Evolutionary conservation across 441 rosid species (phyloP).

Genomic region (Lagerstroemia fauriei): DNA sequence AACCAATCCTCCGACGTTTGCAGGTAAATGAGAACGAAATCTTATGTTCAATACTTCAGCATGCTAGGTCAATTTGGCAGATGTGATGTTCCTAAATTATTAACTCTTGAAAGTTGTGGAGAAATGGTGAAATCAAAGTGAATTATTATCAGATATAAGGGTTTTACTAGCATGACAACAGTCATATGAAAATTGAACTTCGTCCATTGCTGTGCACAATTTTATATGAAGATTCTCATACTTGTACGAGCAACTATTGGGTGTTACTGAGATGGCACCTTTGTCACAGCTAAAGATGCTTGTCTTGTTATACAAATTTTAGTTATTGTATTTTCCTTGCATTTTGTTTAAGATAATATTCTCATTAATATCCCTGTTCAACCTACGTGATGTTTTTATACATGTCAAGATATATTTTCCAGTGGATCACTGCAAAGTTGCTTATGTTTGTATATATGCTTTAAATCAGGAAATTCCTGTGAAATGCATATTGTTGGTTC

Average conservation of each 20-base stretch:
- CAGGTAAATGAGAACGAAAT: slow-evolving; percentile 62
- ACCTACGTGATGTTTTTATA: neutral
- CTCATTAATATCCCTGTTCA: neutral
- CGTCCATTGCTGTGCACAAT: neutral
- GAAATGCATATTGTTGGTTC: neutral
- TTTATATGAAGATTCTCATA: neutral
- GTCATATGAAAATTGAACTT: neutral
- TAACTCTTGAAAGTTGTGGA: neutral
- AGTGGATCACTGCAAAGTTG: neutral
- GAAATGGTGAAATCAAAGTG: neutral
- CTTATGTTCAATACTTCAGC: neutral
- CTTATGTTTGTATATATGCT: neutral
- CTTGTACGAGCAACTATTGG: neutral
- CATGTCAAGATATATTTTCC: neutral
- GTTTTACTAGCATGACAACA: neutral
- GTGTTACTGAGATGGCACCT: neutral
- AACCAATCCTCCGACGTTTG: slow-evolving; percentile 84
- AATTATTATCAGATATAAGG: neutral
- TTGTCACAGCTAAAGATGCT: neutral
- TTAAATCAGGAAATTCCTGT: neutral
- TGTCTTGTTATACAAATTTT: neutral
- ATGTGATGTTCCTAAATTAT: neutral
- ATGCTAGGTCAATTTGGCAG: slow-evolving; percentile 22
- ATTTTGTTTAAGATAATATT: no score
- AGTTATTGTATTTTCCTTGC: no score